Evolutionary conservation across 257 asterid species (phyloP), one percentile per base, ranked within the genome.

Genomic region (Parsonsia alboflavescens): DNA sequence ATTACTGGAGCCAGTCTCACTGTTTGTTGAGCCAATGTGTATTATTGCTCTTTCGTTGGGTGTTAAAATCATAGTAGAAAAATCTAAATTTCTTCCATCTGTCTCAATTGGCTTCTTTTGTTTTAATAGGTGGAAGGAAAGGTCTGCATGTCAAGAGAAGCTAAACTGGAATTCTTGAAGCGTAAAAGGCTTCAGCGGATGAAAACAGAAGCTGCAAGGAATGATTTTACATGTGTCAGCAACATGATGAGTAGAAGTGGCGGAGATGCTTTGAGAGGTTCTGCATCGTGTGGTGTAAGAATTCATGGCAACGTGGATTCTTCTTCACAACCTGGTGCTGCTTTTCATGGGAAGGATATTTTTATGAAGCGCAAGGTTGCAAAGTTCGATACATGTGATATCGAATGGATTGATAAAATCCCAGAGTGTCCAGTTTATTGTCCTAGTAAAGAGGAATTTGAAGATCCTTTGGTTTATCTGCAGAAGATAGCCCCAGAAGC

Each of bases 401-500:
- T 87, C 66, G 93, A 88, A 59, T 95, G 99, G 99, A 92, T 87
- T 62, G 88, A 87, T 68, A 84, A 84, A 83, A 87, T 95, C 79
- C 96, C 84, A 0, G 97, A 91, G 66, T 95, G 99, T 81, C 99
- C 99, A 2, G 93, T 90, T 53, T 95, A 89, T 82, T 58, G 76
- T 73, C 99, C 99, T 56, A 87, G 81, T 77, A 86, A 84, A 78
- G 96, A 89, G 85, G 99, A 95, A 74, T 95, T 95, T 77, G 89
- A 90, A 82, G 99, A 95, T 84, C 99, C 99, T 69, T 78, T 95
- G 77, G 86, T 87, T 69, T 95, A 87, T 88, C 80, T 95, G 79
- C 97, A 87, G 81, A 95, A 89, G 88, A 92, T 95, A 73, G 96
- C 99, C 77, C 98, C 96, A 42, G 97, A 89, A 80, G 99, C 99